Evolutionary conservation across 2,329 filamentous ascomycete species (phyloP).

Genomic region (Aureobasidium mangrovei): DNA sequence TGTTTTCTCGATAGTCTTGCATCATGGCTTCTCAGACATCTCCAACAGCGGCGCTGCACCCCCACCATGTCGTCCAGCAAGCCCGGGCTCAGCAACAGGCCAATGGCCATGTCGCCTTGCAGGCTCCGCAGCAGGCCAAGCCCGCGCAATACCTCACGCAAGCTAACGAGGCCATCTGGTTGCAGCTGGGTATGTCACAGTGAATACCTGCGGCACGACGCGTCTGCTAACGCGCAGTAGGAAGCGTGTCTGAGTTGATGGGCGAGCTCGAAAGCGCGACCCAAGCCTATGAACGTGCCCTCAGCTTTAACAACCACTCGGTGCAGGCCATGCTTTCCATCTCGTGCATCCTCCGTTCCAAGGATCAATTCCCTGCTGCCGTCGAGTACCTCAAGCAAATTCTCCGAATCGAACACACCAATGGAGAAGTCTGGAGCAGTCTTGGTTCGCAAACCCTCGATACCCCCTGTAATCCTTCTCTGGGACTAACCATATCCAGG

Average conservation of each 20-base stretch:
- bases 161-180: conserved; percentile 83
- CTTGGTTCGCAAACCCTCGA: conserved; percentile 52
- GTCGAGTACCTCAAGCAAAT: conserved; percentile 90
- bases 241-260: conserved; percentile 77
- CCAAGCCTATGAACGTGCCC: conserved; percentile 80
- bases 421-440: conserved; percentile 95
- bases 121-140: conserved; percentile 43
- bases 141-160: conserved; percentile 64
- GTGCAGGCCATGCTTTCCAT: conserved; percentile 90
- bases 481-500: conserved; percentile 42
- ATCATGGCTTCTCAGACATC: conserved; percentile 53
- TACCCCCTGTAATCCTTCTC: background rate
- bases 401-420: conserved; percentile 76
- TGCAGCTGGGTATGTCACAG: conserved; percentile 71
- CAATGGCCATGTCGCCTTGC: conserved; percentile 37
- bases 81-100: conserved; percentile 44
- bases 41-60: conserved; percentile 63
- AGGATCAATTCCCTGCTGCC: conserved; percentile 88
- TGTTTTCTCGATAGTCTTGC: background rate
- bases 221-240: conserved; percentile 39
- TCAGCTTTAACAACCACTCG: conserved; percentile 80
- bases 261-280: conserved; percentile 84
- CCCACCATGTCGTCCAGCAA: conserved; percentile 57
- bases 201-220: background rate
- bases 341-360: conserved; percentile 79